Evolutionary conservation across 106 monocot species (phyloP).

Genomic region (Acorus gramineus): DNA sequence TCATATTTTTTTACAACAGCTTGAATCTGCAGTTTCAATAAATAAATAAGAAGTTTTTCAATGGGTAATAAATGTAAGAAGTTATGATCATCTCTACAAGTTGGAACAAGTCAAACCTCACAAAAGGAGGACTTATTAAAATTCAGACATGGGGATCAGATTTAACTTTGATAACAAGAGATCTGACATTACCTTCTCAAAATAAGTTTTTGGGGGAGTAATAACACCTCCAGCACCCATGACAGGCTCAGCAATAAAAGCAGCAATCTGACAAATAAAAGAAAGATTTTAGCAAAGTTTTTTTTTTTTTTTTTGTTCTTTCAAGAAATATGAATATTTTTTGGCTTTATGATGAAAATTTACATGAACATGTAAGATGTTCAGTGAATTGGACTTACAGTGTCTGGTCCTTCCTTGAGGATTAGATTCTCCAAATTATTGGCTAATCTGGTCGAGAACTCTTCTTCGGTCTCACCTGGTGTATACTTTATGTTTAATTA

Average conservation of each 20-base stretch:
- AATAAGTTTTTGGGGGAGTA: background rate
- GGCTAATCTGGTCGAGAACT: background rate
- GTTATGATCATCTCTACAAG: background rate
- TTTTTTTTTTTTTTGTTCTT: background rate
- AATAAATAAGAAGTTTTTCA: background rate
- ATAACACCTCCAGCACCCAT: background rate
- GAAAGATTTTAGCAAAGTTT: background rate
- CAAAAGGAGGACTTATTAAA: background rate
- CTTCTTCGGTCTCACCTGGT: slow-evolving; percentile 1
- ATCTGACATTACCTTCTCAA: background rate
- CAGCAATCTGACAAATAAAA: background rate
- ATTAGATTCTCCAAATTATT: background rate
- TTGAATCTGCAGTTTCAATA: slow-evolving; percentile 53
- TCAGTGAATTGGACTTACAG: slow-evolving; percentile 27
- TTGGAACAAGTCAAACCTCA: background rate
- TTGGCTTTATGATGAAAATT: background rate
- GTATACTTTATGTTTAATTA: background rate
- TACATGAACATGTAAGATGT: background rate
- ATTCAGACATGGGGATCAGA: background rate
- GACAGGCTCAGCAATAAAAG: slow-evolving; percentile 1
- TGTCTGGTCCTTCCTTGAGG: background rate
- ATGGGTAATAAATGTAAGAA: background rate
- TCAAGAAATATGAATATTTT: too few relatives aligned
- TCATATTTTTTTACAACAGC: slow-evolving; percentile 91
- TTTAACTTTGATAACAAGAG: background rate